A percentile compares a stretch with the other conserved stretches of the same genome.
Conservation (phyloP, 2,329 filamentous ascomycete species). For the Penicillium italicum region DNA sequence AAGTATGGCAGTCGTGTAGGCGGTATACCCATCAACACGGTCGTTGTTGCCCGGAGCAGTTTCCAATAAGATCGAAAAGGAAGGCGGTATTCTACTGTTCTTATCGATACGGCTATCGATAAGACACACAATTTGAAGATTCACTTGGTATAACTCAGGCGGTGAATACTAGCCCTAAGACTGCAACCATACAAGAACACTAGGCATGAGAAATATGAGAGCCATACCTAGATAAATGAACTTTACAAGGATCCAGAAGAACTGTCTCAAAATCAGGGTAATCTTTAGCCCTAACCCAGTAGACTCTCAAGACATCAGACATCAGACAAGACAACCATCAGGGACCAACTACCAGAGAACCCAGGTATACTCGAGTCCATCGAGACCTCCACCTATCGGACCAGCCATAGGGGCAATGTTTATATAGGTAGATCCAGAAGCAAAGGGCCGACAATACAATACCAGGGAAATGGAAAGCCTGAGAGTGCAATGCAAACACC, state of each 20-base stretch:
- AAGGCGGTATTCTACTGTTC: not conserved
- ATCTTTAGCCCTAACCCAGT: not conserved
- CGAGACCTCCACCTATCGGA: not conserved
- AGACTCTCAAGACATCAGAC: not conserved
- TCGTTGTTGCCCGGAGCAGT: not conserved
- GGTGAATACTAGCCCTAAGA: not conserved
- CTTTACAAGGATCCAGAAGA: not conserved
- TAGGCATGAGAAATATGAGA: not conserved
- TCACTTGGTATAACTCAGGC: not conserved
- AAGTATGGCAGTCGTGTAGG: not conserved
- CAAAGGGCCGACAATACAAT: not conserved
- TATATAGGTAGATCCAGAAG: slow-evolving; percentile 1
- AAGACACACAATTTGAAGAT: not conserved
- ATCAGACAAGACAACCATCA: not conserved
- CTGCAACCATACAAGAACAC: not conserved
- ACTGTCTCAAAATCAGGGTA: not conserved
- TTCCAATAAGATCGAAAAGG: not conserved
- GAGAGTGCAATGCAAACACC: slow-evolving; percentile 13
- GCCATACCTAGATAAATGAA: not conserved
- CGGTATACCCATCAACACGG: not conserved
- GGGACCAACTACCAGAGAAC: not conserved
- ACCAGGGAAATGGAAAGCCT: not conserved
- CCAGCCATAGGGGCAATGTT: not conserved
- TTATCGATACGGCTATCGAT: not conserved
- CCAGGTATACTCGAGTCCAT: not conserved